Evolutionary conservation across 805 yeast species (phyloP), one percentile per base, ranked within the genome.

Genomic region (Barnettozyma sp.): DNA sequence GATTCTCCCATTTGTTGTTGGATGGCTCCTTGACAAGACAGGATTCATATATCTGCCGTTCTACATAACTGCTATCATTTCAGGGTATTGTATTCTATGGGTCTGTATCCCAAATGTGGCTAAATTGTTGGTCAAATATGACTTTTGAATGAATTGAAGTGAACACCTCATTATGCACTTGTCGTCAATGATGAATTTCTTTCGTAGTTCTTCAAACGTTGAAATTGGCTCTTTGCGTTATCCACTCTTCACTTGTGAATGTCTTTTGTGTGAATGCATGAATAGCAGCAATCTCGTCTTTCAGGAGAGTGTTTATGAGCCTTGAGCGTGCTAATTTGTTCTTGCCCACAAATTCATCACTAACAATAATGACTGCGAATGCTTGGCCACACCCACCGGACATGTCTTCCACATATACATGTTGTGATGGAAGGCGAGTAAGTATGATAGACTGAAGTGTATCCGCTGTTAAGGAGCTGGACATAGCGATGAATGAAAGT

Each of bases 181-280:
- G 8, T 9, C 27, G 8, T 25, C 27, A 25, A 7, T 12, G 24
- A 22, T 22, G 24, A 9, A 22, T 12, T 22, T 12, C 9, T 12
- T 22, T 12, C 24, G 9, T 22, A 9, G 24, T 22, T 12, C 24
- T 21, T 33, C 33, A 37, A 6, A 50, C 42, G 26, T 52, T 47
- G 34, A 42, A 52, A 26, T 53, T 53, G 2, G 26, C 34, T 31
- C 43, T 42, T 35, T 53, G 58, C 10, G 39, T 32, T 1, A 19
- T 69, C 95, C 96, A 90, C 58, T 90, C 98, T n/a, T 73, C 83
- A 2, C 79, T 76, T 0, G 97, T 88, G 54, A 77, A 90, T 10
- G 76, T 82, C 61, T 85, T 87, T 52, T 92, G 97, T 1, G 96
- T 86, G 58, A 94, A 92, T 0, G 99, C 97, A 60, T 92, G 99